Base-by-base conservation (phyloP, 1,284 basidiomycete genomes). In the Nidula niveotomentosa region DNA sequence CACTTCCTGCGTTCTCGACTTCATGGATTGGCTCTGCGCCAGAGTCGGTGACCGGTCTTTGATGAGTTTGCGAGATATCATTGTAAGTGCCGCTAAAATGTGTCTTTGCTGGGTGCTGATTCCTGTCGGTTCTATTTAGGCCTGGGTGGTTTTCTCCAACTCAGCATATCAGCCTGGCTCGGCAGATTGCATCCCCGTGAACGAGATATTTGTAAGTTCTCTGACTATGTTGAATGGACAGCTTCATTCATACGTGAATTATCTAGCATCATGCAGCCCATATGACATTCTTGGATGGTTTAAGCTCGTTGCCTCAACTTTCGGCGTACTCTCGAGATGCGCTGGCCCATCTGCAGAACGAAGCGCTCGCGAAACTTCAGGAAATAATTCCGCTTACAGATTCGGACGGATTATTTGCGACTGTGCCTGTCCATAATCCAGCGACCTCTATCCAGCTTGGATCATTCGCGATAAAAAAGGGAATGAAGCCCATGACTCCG, bases 91-190 rank as follows among this genome's bases (percentile, higher is more conserved):
- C 51, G 15, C 44, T 34, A 44, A 8, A 41, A 53, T 4, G 55
- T 53, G n/a, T 13, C 41, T 49, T 1, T 18, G 37, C 37, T 43
- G 36, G 17, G 23, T 44, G 12, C 54, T 60, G 50, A 34, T 55
- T 36, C 58, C 51, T 49, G 51, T 35, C 18, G n/a, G 12, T 62
- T 36, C 59, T 12, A 33, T 53, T 39, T 58, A 96, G 93, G 92
- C 93, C 8, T 99, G 97, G 97, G 88, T 96, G 7, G 74, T 79
- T 15, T 99, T 99, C 70, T 86, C 89, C 9, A 96, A 96, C 69
- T 76, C 81, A 8, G 76, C 84, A 44, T 78, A 81, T 53, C 63
- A 66, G 39, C 62, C 67, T n/a, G 64, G 64, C 34, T 60, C 58
- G 30, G 64, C 65, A 46, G 65, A 74, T 17, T 62, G 65, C 30